Conservation (phyloP, 2,329 filamentous ascomycete species). For the Pezizomycotina sp. region DNA sequence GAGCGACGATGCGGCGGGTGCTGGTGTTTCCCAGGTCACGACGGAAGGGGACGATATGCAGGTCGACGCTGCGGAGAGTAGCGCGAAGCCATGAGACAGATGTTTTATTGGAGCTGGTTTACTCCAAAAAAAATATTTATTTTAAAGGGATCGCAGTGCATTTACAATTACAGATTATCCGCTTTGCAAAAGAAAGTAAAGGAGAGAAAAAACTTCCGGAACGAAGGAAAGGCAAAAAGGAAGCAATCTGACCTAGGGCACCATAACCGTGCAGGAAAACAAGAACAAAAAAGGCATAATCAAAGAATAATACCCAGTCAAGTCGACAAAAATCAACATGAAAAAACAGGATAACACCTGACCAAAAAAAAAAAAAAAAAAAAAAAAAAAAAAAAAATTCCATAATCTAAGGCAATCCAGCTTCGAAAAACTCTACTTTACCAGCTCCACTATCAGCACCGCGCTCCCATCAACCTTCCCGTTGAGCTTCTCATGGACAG, state of each 20-base stretch:
- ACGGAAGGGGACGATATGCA: conserved; percentile 8
- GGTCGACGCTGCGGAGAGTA: neutral
- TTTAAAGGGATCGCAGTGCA: too few relatives aligned
- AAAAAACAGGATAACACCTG: neutral
- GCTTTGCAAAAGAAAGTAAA: conserved; percentile 17
- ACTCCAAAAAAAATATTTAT: too few relatives aligned
- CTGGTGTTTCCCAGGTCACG: neutral
- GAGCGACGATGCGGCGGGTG: too few relatives aligned
- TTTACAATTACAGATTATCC: conserved; percentile 12
- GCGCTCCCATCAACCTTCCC: too few relatives aligned
- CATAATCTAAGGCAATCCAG: too few relatives aligned
- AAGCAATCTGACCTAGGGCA: neutral
- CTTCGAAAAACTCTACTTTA: too few relatives aligned
- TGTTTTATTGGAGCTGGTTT: too few relatives aligned
- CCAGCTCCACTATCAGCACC: too few relatives aligned
- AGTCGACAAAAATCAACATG: neutral
- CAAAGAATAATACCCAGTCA: neutral
- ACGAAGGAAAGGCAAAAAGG: neutral
- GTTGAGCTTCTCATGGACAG: too few relatives aligned
- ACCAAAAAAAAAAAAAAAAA: neutral
- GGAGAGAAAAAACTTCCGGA: neutral
- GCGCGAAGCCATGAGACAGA: too few relatives aligned
- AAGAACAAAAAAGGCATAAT: neutral
- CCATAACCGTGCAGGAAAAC: neutral
- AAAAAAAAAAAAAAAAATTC: neutral